A percentile compares a stretch with the other conserved stretches of the same genome.
Conservation (phyloP, 2,329 filamentous ascomycete genomes). For the Fusarium penzigii region DNA sequence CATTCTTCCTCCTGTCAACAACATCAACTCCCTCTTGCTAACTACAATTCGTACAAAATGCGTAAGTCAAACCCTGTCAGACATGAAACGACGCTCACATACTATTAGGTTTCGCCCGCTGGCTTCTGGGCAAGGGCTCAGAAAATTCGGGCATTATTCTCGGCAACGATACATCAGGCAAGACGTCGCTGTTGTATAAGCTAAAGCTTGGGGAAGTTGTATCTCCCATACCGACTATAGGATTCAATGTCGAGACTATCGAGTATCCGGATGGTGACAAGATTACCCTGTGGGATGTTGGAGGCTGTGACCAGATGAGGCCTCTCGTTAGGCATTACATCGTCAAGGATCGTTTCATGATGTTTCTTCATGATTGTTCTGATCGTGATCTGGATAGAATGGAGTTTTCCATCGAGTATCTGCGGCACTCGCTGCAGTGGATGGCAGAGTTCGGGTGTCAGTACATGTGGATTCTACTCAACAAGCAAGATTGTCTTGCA, state of each 20-base stretch:
- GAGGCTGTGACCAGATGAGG: slow-evolving; percentile 32
- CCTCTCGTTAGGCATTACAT: slow-evolving; percentile 31
- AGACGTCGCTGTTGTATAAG: slow-evolving; percentile 76
- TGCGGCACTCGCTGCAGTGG: slow-evolving; percentile 21
- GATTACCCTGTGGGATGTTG: slow-evolving; percentile 32
- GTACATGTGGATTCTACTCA: slow-evolving; percentile 34
- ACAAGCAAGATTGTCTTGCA: slow-evolving; percentile 33
- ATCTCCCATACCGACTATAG: slow-evolving; percentile 92
- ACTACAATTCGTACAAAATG: slow-evolving; percentile 10
- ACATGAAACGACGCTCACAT: not conserved
- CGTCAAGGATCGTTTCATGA: slow-evolving; percentile 22
- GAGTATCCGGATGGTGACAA: slow-evolving; percentile 18
- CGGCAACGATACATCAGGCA: slow-evolving; percentile 51
- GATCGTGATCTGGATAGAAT: slow-evolving; percentile 25
- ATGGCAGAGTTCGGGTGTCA: slow-evolving; percentile 19
- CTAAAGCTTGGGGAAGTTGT: slow-evolving; percentile 91
- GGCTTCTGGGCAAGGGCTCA: slow-evolving; percentile 19
- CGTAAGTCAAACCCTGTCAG: slow-evolving; percentile 5
- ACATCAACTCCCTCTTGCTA: not conserved
- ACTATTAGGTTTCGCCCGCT: slow-evolving; percentile 22
- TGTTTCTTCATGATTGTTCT: slow-evolving; percentile 32
- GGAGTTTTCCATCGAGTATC: slow-evolving; percentile 28
- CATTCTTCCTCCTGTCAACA: not conserved
- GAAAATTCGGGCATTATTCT: slow-evolving; percentile 23
- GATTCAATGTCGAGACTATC: slow-evolving; percentile 90